These are phyloP conservation scores for Petrea volubilis DNA, from an alignment of 257 asterid genomes.

Conservation along the genomic window DNA sequence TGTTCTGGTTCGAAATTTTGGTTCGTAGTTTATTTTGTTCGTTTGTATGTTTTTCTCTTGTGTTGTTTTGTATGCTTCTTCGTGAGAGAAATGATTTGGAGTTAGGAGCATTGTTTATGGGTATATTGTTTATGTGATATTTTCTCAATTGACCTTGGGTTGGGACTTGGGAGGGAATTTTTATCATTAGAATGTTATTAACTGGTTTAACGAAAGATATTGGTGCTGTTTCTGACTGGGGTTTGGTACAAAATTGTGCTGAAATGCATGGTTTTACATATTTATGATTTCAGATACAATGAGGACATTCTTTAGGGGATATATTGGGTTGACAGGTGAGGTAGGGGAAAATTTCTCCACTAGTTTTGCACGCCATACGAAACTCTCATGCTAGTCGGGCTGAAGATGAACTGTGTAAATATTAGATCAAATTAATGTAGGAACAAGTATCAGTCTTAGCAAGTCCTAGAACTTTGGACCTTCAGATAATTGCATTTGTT, in stretches of 20 bases:
- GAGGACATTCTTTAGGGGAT: neutral
- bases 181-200: neutral
- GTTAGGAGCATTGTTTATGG: neutral
- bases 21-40: neutral
- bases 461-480: neutral
- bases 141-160: neutral
- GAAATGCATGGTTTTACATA: neutral
- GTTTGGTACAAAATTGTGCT: neutral
- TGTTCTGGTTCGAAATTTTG: neutral
- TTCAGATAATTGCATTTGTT: neutral
- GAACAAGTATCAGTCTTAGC: neutral
- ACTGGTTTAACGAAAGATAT: neutral
- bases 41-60: neutral
- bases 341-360: neutral
- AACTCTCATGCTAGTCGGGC: neutral
- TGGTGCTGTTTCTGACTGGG: slow-evolving; percentile 4
- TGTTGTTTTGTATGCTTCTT: neutral
- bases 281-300: neutral
- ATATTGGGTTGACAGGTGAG: neutral
- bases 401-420: neutral
- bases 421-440: neutral
- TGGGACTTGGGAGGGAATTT: neutral
- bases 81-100: neutral
- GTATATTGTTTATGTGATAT: neutral
- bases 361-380: neutral